A percentile compares a stretch with the other conserved stretches of the same genome.
phyloP scores from a whole-genome alignment of 768 basidiomycete species.

The Lactarius tabidus region DNA sequence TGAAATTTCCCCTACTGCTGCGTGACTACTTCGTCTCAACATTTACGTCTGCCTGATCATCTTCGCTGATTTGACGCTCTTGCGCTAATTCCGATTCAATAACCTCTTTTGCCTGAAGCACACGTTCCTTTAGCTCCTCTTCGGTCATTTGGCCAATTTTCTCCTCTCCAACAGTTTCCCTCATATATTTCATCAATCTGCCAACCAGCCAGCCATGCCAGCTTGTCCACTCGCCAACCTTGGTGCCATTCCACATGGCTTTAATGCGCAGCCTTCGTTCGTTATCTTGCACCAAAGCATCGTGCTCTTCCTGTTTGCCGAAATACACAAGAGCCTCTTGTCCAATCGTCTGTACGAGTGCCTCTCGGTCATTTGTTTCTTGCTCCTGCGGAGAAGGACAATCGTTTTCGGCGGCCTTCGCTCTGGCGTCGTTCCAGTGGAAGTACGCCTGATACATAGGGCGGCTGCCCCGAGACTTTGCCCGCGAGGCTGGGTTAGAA shows the following conservation, averaged over 20 bases:
- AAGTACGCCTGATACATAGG: constrained; percentile 60
- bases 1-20: too few species aligned
- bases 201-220: constrained; percentile 46
- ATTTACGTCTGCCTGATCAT: not conserved
- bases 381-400: not conserved
- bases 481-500: constrained; percentile 21
- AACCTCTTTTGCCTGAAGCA: constrained; percentile 17
- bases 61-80: not conserved
- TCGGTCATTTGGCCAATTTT: constrained; percentile 33
- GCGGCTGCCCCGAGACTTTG: constrained; percentile 45
- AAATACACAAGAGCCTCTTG: constrained; percentile 52
- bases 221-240: constrained; percentile 53
- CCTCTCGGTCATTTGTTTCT: not conserved
- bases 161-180: constrained; percentile 43
- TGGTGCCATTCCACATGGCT: constrained; percentile 45
- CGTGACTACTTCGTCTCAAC: not conserved
- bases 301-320: constrained; percentile 47
- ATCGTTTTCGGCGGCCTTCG: not conserved
- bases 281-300: constrained; percentile 35
- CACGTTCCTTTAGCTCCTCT: constrained; percentile 19
- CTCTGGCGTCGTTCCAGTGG: constrained; percentile 29
- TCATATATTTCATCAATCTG: constrained; percentile 48
- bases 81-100: not conserved
- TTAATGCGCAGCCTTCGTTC: constrained; percentile 36
- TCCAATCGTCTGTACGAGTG: constrained; percentile 17